Base-by-base conservation (phyloP, 768 basidiomycete species). In the Lyophyllum atratum region DNA sequence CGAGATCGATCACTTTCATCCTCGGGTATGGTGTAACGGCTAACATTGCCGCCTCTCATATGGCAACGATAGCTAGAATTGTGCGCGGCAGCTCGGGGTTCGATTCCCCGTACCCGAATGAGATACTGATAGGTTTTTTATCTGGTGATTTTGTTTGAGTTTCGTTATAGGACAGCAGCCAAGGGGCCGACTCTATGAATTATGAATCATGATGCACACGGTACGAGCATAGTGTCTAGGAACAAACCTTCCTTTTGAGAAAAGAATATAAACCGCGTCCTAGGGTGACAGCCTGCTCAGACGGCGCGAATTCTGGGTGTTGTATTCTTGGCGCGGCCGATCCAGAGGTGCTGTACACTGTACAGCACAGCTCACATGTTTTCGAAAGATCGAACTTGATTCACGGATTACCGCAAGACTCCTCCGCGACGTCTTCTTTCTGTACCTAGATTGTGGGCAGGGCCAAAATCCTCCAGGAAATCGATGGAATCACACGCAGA, bases 11-110 rank as follows among this genome's bases (percentile, higher is more conserved):
- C 9, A 6, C 37, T 15, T 14, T 39, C 8, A 17, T 19, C 19
- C 4, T 63, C 62, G 59, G 59, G 49, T 84, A 83, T 81, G 80
- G 81, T 84, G 82, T 82, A 83, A 83, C 68, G 82, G 81, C 79
- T 80, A 83, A 80, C 81, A 82, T 82, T 82, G 74, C 80, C 81
- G 80, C 82, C 80, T 83, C 74, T 81, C 82, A 81, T 68, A 10
- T 15, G 8, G 12, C 12, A 33, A 6, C 31, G 12, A 33, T 6
- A 33, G 7, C 15, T 10, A 39, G 15, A 4, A 17, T 39, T 10
- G 37, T 12, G 9, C 70, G 79, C 80, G 78, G 78, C 74, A 79
- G 79, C 78, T 80, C 78, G 79, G 79, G 79, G 79, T 79, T 80
- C 79, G 78, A 80, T 76, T 80, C 78, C 78, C 78, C 76, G 77